A percentile compares a stretch with the other conserved stretches of the same genome.
phyloP scores from a whole-genome alignment of 352 stramenopile species.

The Globisporangium orthogonon region DNA sequence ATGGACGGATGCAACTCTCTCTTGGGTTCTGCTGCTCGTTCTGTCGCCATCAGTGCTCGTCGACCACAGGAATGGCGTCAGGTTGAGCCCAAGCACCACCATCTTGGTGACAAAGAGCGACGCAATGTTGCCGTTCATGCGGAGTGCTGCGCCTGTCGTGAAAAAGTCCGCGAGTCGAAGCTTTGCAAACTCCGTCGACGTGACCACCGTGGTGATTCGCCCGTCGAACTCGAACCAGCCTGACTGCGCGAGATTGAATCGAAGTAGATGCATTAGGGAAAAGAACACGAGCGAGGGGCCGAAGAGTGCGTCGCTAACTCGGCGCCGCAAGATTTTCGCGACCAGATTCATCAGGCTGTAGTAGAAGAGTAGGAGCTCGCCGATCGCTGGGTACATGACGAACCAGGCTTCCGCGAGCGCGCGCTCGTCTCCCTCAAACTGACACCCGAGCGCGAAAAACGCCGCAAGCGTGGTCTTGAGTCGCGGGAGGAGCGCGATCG shows the following conservation, averaged over 20 bases:
- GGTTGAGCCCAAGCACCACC: constrained; percentile 9
- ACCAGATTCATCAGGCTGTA: constrained; percentile 20
- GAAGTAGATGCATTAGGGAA: constrained; percentile 8
- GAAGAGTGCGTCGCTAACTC: constrained; percentile 23
- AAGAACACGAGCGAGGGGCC: constrained; percentile 16
- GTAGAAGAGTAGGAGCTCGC: constrained; percentile 20
- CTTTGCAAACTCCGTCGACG: constrained; percentile 4
- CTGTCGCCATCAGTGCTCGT: not conserved
- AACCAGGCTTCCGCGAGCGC: constrained; percentile 20
- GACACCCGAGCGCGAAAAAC: constrained; percentile 20
- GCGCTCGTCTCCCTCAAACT: constrained; percentile 19
- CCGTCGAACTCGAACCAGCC: constrained; percentile 6
- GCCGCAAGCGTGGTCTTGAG: constrained; percentile 17
- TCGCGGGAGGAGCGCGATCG: constrained; percentile 13
- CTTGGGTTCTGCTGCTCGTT: not conserved
- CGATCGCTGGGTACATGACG: constrained; percentile 24
- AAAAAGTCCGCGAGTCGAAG: constrained; percentile 13
- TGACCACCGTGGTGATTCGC: constrained; percentile 8
- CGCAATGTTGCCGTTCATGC: constrained; percentile 14
- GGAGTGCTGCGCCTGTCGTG: constrained; percentile 8
- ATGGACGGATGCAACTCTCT: not conserved
- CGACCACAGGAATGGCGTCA: constrained; percentile 4
- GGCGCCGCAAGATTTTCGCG: constrained; percentile 9
- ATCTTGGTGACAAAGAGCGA: constrained; percentile 17
- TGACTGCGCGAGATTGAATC: not conserved